Evolutionary conservation across 129 eudicot species (phyloP).

Genomic region (Lactuca saligna): DNA sequence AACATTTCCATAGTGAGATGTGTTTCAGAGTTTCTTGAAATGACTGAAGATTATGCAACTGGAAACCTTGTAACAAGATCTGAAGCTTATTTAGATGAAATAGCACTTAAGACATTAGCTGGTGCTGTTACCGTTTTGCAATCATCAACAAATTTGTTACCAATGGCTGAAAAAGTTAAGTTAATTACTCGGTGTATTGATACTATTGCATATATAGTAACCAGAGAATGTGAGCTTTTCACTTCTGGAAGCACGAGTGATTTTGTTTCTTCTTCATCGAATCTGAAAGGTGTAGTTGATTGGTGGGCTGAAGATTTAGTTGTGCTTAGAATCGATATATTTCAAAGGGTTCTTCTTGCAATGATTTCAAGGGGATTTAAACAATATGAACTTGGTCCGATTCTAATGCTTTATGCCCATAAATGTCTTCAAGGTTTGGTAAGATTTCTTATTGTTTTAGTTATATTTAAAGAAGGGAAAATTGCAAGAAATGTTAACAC

Average conservation of each 20-base stretch:
- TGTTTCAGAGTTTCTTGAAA: conserved; percentile 85
- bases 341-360: conserved; percentile 86
- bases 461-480: not conserved
- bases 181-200: conserved; percentile 76
- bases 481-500: not conserved
- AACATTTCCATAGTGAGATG: conserved; percentile 85
- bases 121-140: conserved; percentile 65
- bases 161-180: conserved; percentile 67
- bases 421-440: conserved; percentile 94
- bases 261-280: conserved; percentile 36
- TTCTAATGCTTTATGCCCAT: conserved; percentile 91
- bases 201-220: conserved; percentile 67
- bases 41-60: conserved; percentile 86
- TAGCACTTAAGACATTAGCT: conserved; percentile 60
- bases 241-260: conserved; percentile 24
- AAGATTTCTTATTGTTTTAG: conserved; percentile 42
- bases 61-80: conserved; percentile 73
- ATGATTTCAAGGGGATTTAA: conserved; percentile 89
- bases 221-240: conserved; percentile 36
- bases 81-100: conserved; percentile 73
- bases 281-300: conserved; percentile 58
- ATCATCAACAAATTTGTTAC: conserved; percentile 55
- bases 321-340: conserved; percentile 68
- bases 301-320: conserved; percentile 99
- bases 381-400: conserved; percentile 83